phyloP scores from a whole-genome alignment of 306 rosid species.

The Adenanthera pavonina region DNA sequence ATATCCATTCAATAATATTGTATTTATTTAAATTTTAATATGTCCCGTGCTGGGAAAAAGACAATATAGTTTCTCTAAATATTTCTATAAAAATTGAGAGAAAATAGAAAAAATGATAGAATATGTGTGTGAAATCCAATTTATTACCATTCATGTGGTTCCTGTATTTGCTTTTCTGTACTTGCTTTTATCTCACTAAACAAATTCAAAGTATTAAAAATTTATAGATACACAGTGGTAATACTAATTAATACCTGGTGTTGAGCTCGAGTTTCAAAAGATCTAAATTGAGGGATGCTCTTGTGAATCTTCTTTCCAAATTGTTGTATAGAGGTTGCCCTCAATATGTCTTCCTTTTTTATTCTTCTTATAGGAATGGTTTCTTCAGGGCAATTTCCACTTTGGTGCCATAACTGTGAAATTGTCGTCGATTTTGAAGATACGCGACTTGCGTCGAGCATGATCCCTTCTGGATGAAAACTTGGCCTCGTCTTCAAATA shows the following conservation, averaged over 20 bases:
- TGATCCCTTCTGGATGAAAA: conserved; percentile 45
- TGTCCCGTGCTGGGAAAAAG: no score
- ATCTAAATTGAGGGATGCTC: conserved; percentile 41
- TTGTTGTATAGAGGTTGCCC: neutral
- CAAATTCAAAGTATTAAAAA: no score
- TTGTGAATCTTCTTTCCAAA: neutral
- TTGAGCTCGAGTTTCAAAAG: conserved; percentile 44
- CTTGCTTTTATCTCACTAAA: no score
- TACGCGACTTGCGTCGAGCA: conserved; percentile 43
- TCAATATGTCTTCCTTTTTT: neutral
- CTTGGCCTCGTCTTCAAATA: conserved; percentile 44
- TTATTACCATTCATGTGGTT: no score
- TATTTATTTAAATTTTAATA: no score
- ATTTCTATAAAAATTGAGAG: no score
- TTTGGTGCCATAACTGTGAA: conserved; percentile 57
- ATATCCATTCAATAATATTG: no score
- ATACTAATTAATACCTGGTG: conserved; percentile 48
- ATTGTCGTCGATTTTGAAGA: conserved; percentile 49
- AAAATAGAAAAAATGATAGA: no score
- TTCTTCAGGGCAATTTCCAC: no score
- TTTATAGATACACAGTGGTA: neutral
- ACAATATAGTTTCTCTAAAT: no score
- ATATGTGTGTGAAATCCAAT: no score
- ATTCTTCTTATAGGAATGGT: conserved; percentile 41
- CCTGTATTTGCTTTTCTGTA: no score